A percentile compares a stretch with the other conserved stretches of the same genome.
Conservation (phyloP, 1,284 basidiomycete species). For the Naganishia sp. region DNA sequence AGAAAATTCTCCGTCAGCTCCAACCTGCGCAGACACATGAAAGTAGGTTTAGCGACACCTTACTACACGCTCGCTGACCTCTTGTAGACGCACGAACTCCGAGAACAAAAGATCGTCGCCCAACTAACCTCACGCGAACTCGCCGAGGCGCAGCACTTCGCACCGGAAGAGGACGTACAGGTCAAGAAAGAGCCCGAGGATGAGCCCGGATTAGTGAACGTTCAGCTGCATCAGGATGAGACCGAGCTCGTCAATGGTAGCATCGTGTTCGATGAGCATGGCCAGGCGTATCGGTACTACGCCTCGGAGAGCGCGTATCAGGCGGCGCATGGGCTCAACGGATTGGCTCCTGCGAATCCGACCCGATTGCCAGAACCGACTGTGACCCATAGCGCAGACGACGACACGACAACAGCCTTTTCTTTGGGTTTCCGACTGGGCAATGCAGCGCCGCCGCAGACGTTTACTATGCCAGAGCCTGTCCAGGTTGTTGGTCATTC, state of each 20-base stretch:
- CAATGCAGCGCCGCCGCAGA: constrained; percentile 10
- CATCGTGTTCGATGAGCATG: constrained; percentile 21
- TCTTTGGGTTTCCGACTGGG: background rate
- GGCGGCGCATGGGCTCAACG: background rate
- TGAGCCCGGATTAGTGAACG: background rate
- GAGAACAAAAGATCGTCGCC: constrained; percentile 1
- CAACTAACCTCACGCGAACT: constrained; percentile 1
- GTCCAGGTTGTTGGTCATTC: background rate
- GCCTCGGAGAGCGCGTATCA: constrained; percentile 19
- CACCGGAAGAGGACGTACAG: background rate
- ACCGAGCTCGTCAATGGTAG: constrained; percentile 19
- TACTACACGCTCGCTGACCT: background rate
- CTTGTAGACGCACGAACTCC: constrained; percentile 10
- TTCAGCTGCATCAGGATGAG: constrained; percentile 7
- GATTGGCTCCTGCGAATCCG: background rate
- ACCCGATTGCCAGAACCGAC: background rate
- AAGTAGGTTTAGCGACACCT: constrained; percentile 39
- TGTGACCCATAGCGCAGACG: background rate
- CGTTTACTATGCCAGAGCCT: background rate
- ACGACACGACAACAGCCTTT: background rate
- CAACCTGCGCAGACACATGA: constrained; percentile 64
- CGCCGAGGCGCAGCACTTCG: constrained; percentile 2
- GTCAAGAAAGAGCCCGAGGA: constrained; percentile 12
- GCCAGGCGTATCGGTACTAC: constrained; percentile 21
- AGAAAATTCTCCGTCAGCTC: constrained; percentile 64